Percentiles rank a stretch among this genome's conserved stretches.
Evolutionary conservation across 495 filamentous ascomycete genomes (phyloP).

Genomic region (Venustampulla echinocandica): DNA sequence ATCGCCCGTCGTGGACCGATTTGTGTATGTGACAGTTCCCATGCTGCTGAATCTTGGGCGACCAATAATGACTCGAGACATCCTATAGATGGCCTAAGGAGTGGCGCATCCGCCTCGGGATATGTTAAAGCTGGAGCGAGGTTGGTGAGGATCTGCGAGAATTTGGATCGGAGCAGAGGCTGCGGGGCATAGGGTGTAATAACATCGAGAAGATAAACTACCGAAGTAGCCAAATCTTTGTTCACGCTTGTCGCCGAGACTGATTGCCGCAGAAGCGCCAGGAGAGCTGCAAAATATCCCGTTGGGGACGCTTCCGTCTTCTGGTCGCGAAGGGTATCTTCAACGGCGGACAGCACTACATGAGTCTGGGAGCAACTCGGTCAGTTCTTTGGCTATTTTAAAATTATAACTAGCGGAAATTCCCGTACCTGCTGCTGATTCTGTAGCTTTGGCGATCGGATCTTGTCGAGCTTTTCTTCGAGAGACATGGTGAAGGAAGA

Average conservation of each 20-base stretch:
- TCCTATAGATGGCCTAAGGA: slow-evolving; percentile 83
- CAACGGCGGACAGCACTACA: slow-evolving; percentile 80
- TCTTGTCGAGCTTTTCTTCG: slow-evolving; percentile 87
- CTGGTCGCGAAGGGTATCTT: slow-evolving; percentile 83
- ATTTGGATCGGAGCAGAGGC: slow-evolving; percentile 82
- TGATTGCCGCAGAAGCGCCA: slow-evolving; percentile 76
- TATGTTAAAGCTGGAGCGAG: slow-evolving; percentile 76
- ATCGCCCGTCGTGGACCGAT: slow-evolving; percentile 83
- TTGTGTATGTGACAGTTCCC: slow-evolving; percentile 74
- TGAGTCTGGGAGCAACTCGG: slow-evolving; percentile 50
- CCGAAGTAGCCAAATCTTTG: slow-evolving; percentile 75
- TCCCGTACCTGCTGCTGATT: slow-evolving; percentile 77
- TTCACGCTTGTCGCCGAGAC: slow-evolving; percentile 58
- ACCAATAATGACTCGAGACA: slow-evolving; percentile 81
- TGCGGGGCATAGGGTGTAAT: slow-evolving; percentile 75
- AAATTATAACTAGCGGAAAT: neutral
- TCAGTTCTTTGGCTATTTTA: slow-evolving; percentile 4
- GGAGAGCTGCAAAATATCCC: slow-evolving; percentile 91
- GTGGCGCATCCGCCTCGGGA: slow-evolving; percentile 75
- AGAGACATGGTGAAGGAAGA: slow-evolving; percentile 54
- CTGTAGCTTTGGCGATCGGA: slow-evolving; percentile 90
- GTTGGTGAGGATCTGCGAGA: slow-evolving; percentile 80
- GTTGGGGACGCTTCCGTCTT: slow-evolving; percentile 74
- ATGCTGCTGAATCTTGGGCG: slow-evolving; percentile 78
- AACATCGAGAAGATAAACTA: slow-evolving; percentile 92